Evolutionary conservation across 345 rosid species (phyloP), one percentile per base, ranked within the genome.

Genomic region (Syzygium grande): DNA sequence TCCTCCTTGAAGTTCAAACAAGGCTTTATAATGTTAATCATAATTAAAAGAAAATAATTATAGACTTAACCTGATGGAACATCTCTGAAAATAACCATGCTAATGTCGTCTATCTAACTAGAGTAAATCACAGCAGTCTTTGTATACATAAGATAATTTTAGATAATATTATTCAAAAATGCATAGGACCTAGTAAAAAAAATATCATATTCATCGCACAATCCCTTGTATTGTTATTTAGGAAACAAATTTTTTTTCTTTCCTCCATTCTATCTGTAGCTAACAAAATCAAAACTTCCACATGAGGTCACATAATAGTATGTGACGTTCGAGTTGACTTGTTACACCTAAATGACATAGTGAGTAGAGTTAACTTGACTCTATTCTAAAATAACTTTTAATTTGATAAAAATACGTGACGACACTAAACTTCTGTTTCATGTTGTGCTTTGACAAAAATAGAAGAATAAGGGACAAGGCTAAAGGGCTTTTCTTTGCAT

Each of bases 171-270:
- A 15, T 63, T 3, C 19, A 7, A 15, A 7, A 29, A 65, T 65
- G 22, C 41, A 2, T 63, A 14, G 73, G 2, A 65, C 22, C 22
- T 29, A 29, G 22, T 65, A 2, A 29, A 3, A 61, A 61, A 29
- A 15, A 0, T n/a, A 7, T n/a, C 38, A 13, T 63, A 29, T 29
- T 7, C 14, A 1, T 7, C 1, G 0, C 3, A 14, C 17, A 61
- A 6, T n/a, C 73, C 73, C 3, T 63, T n/a, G 19, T n/a, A 14
- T 13, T 63, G 9, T n/a, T 14, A 63, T 15, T 13, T n/a, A n/a
- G n/a, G n/a, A n/a, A n/a, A n/a, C n/a, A n/a, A n/a, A n/a, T n/a
- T n/a, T n/a, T n/a, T n/a, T n/a, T n/a, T n/a, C n/a, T n/a, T 65
- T 65, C 30, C 41, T 65, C 78, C 78, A 65, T 29, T 29, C 41